A percentile compares a stretch with the other conserved stretches of the same genome.
Evolutionary conservation across 2,329 filamentous ascomycete species (phyloP).

Genomic region (Xylariomycetidae sp.): DNA sequence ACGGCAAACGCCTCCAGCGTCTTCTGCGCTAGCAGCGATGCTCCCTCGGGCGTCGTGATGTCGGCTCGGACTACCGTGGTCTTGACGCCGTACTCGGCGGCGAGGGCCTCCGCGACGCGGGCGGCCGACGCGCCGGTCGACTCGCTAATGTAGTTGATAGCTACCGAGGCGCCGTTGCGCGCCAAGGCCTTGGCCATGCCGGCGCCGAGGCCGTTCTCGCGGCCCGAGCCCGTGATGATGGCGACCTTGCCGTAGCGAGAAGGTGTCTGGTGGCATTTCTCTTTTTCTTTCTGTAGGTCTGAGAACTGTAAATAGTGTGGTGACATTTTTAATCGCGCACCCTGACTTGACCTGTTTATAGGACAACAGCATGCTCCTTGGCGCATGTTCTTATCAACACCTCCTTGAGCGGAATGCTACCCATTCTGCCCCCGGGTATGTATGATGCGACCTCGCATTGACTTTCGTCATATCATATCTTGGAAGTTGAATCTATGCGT

Average conservation of each 20-base stretch:
- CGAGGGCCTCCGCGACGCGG: conserved; percentile 22
- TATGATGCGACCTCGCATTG: no score
- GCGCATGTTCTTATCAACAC: no score
- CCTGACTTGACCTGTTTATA: no score
- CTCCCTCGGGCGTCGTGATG: conserved; percentile 10
- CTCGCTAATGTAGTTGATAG: conserved; percentile 36
- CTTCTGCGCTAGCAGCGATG: conserved; percentile 16
- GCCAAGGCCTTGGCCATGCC: conserved; percentile 35
- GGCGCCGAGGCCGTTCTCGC: conserved; percentile 39
- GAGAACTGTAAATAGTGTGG: no score
- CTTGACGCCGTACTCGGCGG: conserved; percentile 22
- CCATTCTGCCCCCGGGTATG: no score
- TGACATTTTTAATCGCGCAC: no score
- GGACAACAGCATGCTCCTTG: no score
- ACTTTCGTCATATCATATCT: no score
- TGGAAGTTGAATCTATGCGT: no score
- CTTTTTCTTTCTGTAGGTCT: neutral
- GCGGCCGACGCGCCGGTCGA: conserved; percentile 24
- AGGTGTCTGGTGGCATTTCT: conserved; percentile 28
- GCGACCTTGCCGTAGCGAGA: conserved; percentile 38
- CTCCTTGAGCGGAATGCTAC: no score
- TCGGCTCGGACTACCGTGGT: conserved; percentile 15
- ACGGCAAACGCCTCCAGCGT: conserved; percentile 15
- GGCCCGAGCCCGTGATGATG: conserved; percentile 41
- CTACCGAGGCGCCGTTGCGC: conserved; percentile 36